Base-by-base conservation (phyloP, 148 eudicot species). In the Rhododendron williamsianum region DNA sequence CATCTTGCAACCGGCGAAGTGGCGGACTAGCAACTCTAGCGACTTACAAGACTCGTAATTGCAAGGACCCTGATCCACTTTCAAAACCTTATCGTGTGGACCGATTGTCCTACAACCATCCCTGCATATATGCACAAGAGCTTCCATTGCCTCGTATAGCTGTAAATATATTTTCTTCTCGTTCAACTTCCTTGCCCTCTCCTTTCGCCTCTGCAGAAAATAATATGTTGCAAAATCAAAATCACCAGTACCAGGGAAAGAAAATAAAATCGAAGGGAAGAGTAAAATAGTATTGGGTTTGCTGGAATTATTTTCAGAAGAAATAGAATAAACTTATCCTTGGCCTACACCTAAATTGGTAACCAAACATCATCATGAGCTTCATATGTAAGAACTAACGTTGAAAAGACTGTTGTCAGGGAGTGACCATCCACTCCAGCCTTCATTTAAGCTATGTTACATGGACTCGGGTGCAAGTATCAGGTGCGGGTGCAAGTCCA, bases 61-160 rank as follows among this genome's bases (percentile, higher is more conserved):
- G 85, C 99, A 97, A 30, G 96, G 96, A 9, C 79, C 92, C 85
- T 92, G 91, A 48, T 93, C 92, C 58, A 88, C 77, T 54, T 89
- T 90, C 9, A 87, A 90, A 27, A 80, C 91, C 91, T 93, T 94
- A 54, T 95, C 93, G 13, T 88, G 91, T 27, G 98, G 99, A 36
- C 99, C 98, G 13, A 97, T 94, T 6, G 94, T 95, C 89, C 91
- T 90, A 86, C 99, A 95, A 56, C 98, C 99, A 52, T 97, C 99
- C 88, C 54, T 94, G 72, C 92, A 97, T 82, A 95, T 94, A 82
- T 95, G 99, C 33, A 95, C 98, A 65, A 97, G 87, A 25, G 98
- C 96, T 85, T 97, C 99, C 99, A 97, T 97, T 74, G 98, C 99
- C 67, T 95, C 98, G 69, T 94, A 92, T 46, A 97, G 76, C 85